These are phyloP conservation scores for Suhomyces faveliae DNA, from an alignment of 805 yeast species.

Conservation along the genomic window DNA sequence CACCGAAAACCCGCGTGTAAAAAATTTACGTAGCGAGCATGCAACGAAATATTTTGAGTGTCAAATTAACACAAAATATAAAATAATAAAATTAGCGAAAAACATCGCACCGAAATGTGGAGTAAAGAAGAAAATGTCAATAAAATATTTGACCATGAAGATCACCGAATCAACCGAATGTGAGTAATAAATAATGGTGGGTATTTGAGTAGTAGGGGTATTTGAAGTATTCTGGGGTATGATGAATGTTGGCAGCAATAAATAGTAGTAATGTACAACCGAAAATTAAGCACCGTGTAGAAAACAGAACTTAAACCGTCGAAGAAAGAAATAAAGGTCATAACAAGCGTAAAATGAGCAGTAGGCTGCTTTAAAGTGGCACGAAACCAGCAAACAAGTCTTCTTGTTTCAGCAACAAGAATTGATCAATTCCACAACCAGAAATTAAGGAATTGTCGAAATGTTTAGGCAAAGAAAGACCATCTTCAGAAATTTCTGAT, in stretches of 20 bases:
- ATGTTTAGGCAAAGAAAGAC: conserved; percentile 13
- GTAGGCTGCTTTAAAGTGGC: conserved; percentile 9
- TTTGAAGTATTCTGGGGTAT: not conserved
- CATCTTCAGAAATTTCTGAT: conserved; percentile 23
- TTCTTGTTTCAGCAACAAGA: conserved; percentile 22
- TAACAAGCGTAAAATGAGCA: conserved; percentile 2
- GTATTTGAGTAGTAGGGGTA: not conserved
- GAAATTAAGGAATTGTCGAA: conserved; percentile 14
- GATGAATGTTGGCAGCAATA: not conserved
- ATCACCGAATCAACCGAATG: not conserved
- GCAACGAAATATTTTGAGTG: not conserved
- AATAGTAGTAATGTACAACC: conserved; percentile 9
- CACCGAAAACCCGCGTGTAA: not conserved
- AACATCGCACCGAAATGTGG: conserved; percentile 1
- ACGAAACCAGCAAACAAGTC: conserved; percentile 28
- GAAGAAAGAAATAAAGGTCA: conserved; percentile 1
- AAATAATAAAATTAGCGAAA: not conserved
- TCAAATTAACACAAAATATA: not conserved
- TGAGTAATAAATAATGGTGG: not conserved
- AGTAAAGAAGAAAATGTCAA: not conserved
- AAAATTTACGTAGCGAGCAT: not conserved
- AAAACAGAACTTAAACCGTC: too few relatives aligned
- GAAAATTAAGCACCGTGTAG: conserved; percentile 2
- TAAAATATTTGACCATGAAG: not conserved
- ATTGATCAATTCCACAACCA: conserved; percentile 22